Base-by-base conservation (phyloP, 768 basidiomycete species). In the Multifurca ochricompacta region DNA sequence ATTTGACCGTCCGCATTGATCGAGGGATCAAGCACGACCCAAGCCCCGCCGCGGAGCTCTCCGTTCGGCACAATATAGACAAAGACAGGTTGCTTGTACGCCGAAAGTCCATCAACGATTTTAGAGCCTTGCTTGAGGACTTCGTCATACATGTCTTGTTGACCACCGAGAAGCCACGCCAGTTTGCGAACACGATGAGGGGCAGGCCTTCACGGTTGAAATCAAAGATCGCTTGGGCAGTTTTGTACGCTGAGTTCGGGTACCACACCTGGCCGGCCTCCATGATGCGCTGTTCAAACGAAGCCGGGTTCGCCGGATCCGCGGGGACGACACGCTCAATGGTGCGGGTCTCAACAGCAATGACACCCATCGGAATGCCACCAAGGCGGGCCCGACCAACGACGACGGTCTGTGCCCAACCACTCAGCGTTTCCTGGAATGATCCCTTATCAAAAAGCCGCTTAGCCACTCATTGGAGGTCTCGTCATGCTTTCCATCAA, bases 241-340 rank as follows among this genome's bases (percentile, higher is more conserved):
- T 99, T 79, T 99, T 99, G 77, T 96, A 94, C 6, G 96, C 94
- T 5, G 92, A 95, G 71, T 99, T 98, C 32, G 96, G 96, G 69
- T 97, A 98, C 96, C 96, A 99, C 23, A 98, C 96, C 70, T 95
- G 92, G 62, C 96, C 96, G n/a, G 96, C 96, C 68, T 98, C 94
- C 86, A 98, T 95, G 69, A 98, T 92, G 62, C 86, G 86, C 66
- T 94, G 94, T 69, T 99, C 96, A 68, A 94, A 91, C 6, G 95
- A 98, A 13, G 87, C 77, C 3, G 95, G 87, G 70, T 98, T 99
- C 49, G 96, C 96, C 11, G 96, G 96, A 63, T 99, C 96, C 39
- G 96, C 96, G 30, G 96, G 94, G 35, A 97, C 88, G 43, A 98
- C 77, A 28, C 94, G 89, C 70, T 99, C 96, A 60, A 98, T 89